Base-by-base conservation (phyloP, 176 grass and related monocot genomes). In the Olyra latifolia region DNA sequence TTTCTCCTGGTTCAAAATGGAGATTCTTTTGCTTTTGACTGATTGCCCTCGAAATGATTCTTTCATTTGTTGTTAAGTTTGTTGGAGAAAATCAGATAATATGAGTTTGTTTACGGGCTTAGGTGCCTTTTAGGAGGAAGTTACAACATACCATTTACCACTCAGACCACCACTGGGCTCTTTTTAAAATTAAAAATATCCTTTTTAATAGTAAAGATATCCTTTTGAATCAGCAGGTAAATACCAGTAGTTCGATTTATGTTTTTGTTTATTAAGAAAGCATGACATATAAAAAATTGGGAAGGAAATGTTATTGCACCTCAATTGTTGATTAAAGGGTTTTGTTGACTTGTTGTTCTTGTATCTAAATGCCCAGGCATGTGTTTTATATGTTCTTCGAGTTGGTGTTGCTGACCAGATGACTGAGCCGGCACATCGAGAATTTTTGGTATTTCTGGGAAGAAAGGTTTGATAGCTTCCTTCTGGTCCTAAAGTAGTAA, bases 321-420 rank as follows among this genome's bases (percentile, higher is more conserved):
- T 28, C 9, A 38, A 22, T 44, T 40, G 6, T 80, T 71, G 7
- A 61, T n/a, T n/a, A n/a, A n/a, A n/a, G n/a, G n/a, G n/a, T n/a
- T n/a, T n/a, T n/a, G n/a, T n/a, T n/a, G n/a, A n/a, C n/a, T n/a
- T n/a, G n/a, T n/a, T 80, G 20, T 72, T 88, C 50, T 82, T 87
- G 69, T 67, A 45, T 88, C 15, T 89, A 41, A 77, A 79, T 87
- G 61, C 28, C 38, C 72, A 98, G 95, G 92, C 96, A 75, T 98
- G 96, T 86, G 88, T 98, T 62, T 69, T 98, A 46, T 98, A 98
- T 78, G 80, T 98, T 87, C 81, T 95, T 65, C 92, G 86, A 80
- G 90, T 98, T 91, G 96, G 96, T 78, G 77, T 95, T 78, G 82
- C 92, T 55, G 96, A 98, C 70, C 96, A 95, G 74, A 90, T 95